phyloP scores from a whole-genome alignment of 306 rosid genomes.

The Dryas octopetala region DNA sequence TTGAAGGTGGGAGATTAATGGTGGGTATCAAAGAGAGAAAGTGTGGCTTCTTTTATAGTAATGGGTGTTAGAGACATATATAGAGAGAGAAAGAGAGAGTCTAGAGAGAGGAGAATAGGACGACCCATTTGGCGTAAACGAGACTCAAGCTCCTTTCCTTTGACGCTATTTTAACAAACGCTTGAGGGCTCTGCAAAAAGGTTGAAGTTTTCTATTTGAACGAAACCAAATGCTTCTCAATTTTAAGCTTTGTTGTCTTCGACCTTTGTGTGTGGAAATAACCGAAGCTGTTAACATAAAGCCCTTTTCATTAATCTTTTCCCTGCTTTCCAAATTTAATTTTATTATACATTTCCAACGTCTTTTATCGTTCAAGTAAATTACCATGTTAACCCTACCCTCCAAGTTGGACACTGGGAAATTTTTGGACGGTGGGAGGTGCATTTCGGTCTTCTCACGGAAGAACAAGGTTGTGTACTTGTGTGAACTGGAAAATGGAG shows the following conservation, averaged over 20 bases:
- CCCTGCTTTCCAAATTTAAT: neutral
- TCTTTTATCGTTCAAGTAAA: neutral
- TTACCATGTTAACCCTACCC: constrained; percentile 6
- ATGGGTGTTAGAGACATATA: constrained; percentile 36
- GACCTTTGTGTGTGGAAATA: constrained; percentile 36
- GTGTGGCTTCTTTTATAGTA: constrained; percentile 82
- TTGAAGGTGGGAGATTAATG: constrained; percentile 18
- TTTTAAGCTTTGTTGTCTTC: constrained; percentile 2
- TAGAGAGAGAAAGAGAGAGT: neutral
- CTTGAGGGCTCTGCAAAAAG: constrained; percentile 20
- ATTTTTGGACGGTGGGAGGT: neutral
- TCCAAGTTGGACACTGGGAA: neutral
- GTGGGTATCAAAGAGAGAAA: constrained; percentile 34
- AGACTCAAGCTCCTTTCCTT: constrained; percentile 71
- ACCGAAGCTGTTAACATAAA: constrained; percentile 25
- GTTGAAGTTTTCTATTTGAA: constrained; percentile 5
- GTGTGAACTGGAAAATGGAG: neutral
- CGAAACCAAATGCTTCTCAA: neutral
- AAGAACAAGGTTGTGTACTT: neutral
- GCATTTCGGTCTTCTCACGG: neutral
- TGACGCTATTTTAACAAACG: constrained; percentile 39
- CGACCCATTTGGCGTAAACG: constrained; percentile 82
- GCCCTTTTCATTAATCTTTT: neutral
- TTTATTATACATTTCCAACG: no score
- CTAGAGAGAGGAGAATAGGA: constrained; percentile 25